phyloP scores from a whole-genome alignment of 768 basidiomycete species.

The Hygrophorus pudorinus region DNA sequence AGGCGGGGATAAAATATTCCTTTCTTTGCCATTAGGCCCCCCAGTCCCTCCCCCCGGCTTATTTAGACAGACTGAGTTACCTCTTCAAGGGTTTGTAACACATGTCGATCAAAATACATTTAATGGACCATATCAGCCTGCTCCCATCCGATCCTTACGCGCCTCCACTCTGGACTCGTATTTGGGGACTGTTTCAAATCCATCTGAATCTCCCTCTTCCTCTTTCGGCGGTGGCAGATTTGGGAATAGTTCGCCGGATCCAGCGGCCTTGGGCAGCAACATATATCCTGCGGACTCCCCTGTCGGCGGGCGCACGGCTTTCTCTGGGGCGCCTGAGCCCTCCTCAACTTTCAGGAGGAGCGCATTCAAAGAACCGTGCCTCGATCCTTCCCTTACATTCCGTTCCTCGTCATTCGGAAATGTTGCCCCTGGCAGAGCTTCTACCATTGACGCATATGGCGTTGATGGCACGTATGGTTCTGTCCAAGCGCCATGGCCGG shows the following conservation, averaged over 20 bases:
- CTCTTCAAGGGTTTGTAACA: slow-evolving; percentile 30
- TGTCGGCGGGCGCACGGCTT: slow-evolving; percentile 21
- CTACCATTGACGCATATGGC: slow-evolving; percentile 23
- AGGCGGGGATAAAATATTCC: slow-evolving; percentile 50
- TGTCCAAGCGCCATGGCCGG: slow-evolving; percentile 19
- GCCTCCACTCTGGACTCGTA: slow-evolving; percentile 60
- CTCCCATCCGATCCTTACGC: slow-evolving; percentile 49
- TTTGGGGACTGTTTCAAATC: slow-evolving; percentile 39
- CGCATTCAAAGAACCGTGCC: slow-evolving; percentile 28
- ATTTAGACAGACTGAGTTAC: slow-evolving; percentile 36
- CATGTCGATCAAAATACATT: slow-evolving; percentile 28
- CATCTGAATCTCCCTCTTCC: slow-evolving; percentile 64
- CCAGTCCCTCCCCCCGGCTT: slow-evolving; percentile 43
- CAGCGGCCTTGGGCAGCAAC: slow-evolving; percentile 35
- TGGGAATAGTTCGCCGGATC: slow-evolving; percentile 61
- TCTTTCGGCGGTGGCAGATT: slow-evolving; percentile 58
- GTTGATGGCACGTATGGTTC: slow-evolving; percentile 9
- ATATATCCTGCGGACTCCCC: slow-evolving; percentile 28
- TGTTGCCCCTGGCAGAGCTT: slow-evolving; percentile 20
- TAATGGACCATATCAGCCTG: slow-evolving; percentile 56
- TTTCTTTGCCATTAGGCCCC: slow-evolving; percentile 37
- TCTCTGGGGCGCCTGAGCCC: slow-evolving; percentile 16
- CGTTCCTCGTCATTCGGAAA: slow-evolving; percentile 23
- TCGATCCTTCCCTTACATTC: slow-evolving; percentile 25
- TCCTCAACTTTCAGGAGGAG: slow-evolving; percentile 25